phyloP scores from a whole-genome alignment of 2,329 filamentous ascomycete species.

The Rutstroemia sydowiana region DNA sequence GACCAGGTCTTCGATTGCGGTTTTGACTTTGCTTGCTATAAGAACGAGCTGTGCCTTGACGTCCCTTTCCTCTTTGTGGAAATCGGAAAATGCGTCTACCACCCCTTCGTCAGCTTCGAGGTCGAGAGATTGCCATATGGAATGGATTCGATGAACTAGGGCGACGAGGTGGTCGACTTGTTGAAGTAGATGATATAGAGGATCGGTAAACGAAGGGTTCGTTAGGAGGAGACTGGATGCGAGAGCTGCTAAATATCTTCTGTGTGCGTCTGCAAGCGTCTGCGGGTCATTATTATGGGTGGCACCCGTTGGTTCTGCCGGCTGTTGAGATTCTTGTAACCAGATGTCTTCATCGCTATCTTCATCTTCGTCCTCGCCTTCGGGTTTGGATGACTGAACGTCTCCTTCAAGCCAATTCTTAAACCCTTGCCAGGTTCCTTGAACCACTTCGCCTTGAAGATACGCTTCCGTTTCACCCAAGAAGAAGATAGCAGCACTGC shows the following conservation, averaged over 20 bases:
- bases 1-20: constrained; percentile 55
- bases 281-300: constrained; percentile 65
- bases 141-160: constrained; percentile 66
- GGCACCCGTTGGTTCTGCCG: constrained; percentile 19
- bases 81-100: constrained; percentile 65
- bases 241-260: constrained; percentile 65
- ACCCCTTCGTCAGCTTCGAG: constrained; percentile 77
- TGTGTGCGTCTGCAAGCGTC: constrained; percentile 72
- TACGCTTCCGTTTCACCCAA: constrained; percentile 82
- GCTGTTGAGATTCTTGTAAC: constrained; percentile 28
- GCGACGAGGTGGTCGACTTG: constrained; percentile 78
- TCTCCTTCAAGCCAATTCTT: constrained; percentile 58
- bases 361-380: constrained; percentile 13
- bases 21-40: constrained; percentile 58
- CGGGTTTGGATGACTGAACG: constrained; percentile 8
- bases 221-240: constrained; percentile 60
- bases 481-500: constrained; percentile 81
- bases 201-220: constrained; percentile 53
- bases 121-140: constrained; percentile 70
- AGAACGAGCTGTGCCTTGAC: constrained; percentile 57
- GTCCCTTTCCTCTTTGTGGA: constrained; percentile 64
- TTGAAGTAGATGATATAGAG: constrained; percentile 59
- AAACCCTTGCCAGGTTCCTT: constrained; percentile 74
- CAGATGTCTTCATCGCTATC: constrained; percentile 41
- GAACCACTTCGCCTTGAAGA: constrained; percentile 82